phyloP scores from a whole-genome alignment of 73 alveolate genomes.

The Symbiodinium pilosum region DNA sequence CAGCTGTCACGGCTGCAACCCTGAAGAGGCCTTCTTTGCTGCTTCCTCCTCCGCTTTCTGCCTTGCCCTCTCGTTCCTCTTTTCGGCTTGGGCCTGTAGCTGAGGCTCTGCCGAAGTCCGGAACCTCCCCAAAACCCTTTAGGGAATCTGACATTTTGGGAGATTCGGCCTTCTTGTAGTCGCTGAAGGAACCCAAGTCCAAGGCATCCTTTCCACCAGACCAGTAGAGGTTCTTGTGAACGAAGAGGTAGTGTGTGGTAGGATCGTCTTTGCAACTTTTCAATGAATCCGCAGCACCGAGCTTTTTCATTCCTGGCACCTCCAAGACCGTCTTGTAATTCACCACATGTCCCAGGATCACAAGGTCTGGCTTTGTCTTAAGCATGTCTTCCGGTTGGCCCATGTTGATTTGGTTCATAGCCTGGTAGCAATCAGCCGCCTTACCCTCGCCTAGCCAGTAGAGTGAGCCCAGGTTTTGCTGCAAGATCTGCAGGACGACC shows the following conservation, averaged over 20 bases:
- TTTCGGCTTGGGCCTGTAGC: too few relatives aligned
- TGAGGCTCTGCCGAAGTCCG: too few relatives aligned
- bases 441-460: not conserved
- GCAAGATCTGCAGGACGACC: not conserved
- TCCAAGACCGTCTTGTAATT: not conserved
- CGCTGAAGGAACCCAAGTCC: not conserved
- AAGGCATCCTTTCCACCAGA: not conserved
- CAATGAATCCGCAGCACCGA: not conserved
- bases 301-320: not conserved
- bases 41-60: too few relatives aligned
- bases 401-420: not conserved
- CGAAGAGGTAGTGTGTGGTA: not conserved
- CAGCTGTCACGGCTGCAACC: too few relatives aligned
- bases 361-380: not conserved
- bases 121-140: too few relatives aligned
- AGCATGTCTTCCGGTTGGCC: not conserved
- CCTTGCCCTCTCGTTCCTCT: too few relatives aligned
- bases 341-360: not conserved
- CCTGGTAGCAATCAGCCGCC: not conserved
- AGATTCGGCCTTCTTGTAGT: not conserved
- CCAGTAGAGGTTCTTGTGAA: slow-evolving; percentile 21
- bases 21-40: too few relatives aligned
- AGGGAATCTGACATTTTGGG: too few relatives aligned
- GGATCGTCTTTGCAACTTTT: not conserved
- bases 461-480: not conserved